Conservation (phyloP, 1,284 basidiomycete species). For the Leccinum fuscescens region DNA sequence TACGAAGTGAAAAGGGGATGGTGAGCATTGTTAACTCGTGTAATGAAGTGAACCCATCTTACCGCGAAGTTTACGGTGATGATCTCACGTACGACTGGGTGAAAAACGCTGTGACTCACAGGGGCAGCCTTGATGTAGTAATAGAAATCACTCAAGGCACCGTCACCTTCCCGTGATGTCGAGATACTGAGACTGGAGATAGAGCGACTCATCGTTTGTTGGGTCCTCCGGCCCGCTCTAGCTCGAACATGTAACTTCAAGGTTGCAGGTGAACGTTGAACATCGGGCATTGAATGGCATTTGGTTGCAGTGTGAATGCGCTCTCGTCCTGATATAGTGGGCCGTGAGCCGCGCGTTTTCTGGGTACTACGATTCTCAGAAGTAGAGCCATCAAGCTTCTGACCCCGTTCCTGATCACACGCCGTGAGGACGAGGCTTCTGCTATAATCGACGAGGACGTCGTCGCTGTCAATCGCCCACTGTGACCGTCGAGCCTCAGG, state of each 20-base stretch:
- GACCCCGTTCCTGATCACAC: no score
- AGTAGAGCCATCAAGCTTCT: background rate
- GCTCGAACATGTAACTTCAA: background rate
- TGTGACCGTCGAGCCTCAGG: no score
- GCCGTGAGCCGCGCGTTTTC: background rate
- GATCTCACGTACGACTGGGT: background rate
- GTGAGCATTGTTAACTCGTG: constrained; percentile 3
- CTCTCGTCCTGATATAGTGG: background rate
- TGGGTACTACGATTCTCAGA: background rate
- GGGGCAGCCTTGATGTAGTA: background rate
- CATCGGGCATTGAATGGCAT: background rate
- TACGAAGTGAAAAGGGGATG: background rate
- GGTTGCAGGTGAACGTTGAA: no score
- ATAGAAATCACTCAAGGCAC: background rate
- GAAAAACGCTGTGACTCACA: background rate
- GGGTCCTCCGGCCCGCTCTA: background rate
- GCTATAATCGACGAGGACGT: background rate
- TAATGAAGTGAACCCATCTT: background rate
- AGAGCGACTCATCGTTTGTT: background rate
- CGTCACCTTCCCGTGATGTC: background rate
- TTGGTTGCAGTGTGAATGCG: background rate
- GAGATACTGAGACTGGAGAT: background rate
- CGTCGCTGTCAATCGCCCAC: background rate
- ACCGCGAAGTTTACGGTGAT: background rate
- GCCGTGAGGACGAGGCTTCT: background rate